Percentiles rank a stretch among this genome's conserved stretches.
Evolutionary conservation across 176 grass and related monocot species (phyloP).

Genomic region (Areca catechu): DNA sequence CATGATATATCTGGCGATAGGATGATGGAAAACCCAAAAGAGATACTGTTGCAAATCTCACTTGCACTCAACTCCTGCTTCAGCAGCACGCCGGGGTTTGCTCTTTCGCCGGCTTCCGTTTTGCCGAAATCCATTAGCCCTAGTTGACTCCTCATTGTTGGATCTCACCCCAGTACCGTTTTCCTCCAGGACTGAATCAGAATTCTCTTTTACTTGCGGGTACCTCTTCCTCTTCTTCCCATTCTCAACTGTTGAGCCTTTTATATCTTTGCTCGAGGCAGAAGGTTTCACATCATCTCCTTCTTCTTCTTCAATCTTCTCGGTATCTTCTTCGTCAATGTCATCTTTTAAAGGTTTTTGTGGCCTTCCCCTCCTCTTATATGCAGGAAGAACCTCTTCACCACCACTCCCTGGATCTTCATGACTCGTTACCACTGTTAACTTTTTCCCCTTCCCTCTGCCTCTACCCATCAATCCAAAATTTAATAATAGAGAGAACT

Average conservation of each 20-base stretch:
- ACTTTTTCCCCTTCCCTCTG: conserved; percentile 60
- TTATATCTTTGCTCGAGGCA: conserved; percentile 28
- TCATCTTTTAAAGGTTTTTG: conserved; percentile 44
- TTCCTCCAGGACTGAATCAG: conserved; percentile 34
- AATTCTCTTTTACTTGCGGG: conserved; percentile 32
- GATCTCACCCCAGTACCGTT: conserved; percentile 24
- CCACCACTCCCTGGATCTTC: conserved; percentile 53
- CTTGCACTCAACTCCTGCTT: conserved; percentile 62
- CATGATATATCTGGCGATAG: too few species aligned
- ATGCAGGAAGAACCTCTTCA: conserved; percentile 47
- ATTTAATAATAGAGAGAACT: conserved; percentile 10
- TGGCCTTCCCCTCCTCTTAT: conserved; percentile 68
- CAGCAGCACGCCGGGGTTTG: conserved; percentile 56
- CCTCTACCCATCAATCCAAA: conserved; percentile 58
- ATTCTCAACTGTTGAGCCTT: conserved; percentile 3
- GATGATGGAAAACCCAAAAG: too few species aligned
- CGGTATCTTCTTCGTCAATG: conserved; percentile 31
- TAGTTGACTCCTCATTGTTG: conserved; percentile 38
- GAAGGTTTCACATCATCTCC: conserved; percentile 28
- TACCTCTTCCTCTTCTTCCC: conserved; percentile 45
- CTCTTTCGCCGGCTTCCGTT: conserved; percentile 56
- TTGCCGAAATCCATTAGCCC: conserved; percentile 52
- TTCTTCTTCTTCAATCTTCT: conserved; percentile 32
- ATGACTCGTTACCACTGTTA: conserved; percentile 33
- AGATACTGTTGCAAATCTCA: conserved; percentile 8